Percentiles rank a stretch among this genome's conserved stretches.
Conservation (phyloP, 352 stramenopile species). For the Phytophthora nicotianae region DNA sequence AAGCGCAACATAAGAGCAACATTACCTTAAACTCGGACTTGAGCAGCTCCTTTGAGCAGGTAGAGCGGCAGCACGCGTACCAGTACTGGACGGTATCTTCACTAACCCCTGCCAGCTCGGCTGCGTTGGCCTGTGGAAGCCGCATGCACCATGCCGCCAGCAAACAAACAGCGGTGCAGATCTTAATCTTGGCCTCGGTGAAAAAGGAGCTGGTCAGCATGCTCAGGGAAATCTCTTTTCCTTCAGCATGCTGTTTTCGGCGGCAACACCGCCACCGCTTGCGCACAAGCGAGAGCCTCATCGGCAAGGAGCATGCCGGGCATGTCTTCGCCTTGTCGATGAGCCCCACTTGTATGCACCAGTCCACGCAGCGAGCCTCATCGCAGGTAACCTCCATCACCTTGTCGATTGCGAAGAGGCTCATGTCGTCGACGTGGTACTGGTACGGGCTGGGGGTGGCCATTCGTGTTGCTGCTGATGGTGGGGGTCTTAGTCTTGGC, state of each 20-base stretch:
- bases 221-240: background rate
- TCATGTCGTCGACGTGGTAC: background rate
- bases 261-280: constrained; percentile 1
- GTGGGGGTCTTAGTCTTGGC: too few species aligned
- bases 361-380: background rate
- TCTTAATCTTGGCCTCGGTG: constrained; percentile 1
- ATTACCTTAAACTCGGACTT: background rate
- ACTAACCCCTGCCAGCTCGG: background rate
- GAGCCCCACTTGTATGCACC: background rate
- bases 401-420: background rate
- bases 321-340: background rate
- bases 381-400: background rate
- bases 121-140: constrained; percentile 2
- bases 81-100: background rate
- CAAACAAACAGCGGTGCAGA: background rate
- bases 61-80: constrained; percentile 2
- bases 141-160: constrained; percentile 11
- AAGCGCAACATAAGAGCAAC: background rate
- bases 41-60: constrained; percentile 11
- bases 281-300: background rate
- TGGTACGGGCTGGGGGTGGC: background rate
- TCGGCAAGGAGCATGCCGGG: background rate
- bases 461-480: background rate
- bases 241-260: background rate
- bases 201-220: constrained; percentile 3